Conservation (phyloP, 139 green algal species). For the Closterium sp. region DNA sequence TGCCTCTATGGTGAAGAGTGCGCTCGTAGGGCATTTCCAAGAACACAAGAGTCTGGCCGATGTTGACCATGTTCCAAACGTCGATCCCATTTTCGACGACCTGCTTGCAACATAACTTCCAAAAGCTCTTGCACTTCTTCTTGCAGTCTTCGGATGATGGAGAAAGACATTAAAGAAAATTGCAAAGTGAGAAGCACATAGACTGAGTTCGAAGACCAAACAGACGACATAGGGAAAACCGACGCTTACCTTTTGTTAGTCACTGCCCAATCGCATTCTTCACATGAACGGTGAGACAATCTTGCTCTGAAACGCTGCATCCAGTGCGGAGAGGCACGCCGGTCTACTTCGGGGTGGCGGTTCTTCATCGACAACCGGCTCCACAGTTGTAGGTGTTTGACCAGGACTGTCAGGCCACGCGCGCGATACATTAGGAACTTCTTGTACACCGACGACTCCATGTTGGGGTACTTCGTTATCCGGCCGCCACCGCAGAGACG, state of each 20-base stretch:
- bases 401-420: neutral
- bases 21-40: neutral
- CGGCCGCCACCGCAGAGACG: too few species aligned
- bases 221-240: too few species aligned
- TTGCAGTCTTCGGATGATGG: neutral
- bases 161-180: neutral
- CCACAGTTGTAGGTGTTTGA: neutral
- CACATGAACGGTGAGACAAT: neutral
- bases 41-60: neutral
- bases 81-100: neutral
- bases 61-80: neutral
- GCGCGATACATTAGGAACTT: neutral
- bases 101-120: neutral
- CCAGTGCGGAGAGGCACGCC: neutral
- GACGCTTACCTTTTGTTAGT: neutral
- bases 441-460: neutral
- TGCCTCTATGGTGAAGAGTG: too few species aligned
- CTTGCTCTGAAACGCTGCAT: neutral
- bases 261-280: neutral
- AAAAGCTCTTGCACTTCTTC: neutral
- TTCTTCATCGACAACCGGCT: neutral
- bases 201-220: too few species aligned
- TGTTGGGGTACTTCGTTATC: neutral
- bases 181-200: too few species aligned
- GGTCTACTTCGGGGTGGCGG: neutral